These are phyloP conservation scores for Kitagawia praeruptora DNA, from an alignment of 129 eudicot genomes.

Conservation along the genomic window DNA sequence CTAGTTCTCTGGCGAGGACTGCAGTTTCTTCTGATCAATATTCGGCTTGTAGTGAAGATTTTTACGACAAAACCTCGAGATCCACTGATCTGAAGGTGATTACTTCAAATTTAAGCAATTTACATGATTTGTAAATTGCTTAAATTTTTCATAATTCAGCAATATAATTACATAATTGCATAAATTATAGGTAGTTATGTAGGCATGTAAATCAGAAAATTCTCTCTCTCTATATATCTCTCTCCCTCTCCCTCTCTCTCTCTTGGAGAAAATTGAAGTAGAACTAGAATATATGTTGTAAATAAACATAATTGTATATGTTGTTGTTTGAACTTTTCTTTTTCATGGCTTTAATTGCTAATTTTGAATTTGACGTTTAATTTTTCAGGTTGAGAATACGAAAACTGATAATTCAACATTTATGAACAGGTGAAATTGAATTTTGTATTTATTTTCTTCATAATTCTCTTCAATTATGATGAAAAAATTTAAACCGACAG, in stretches of 20 bases:
- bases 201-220: not conserved
- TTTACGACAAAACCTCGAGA: slow-evolving; percentile 8
- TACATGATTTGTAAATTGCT: not conserved
- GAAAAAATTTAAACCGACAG: not conserved
- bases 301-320: not conserved
- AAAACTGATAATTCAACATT: slow-evolving; percentile 34
- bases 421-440: slow-evolving; percentile 47
- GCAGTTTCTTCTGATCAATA: slow-evolving; percentile 21
- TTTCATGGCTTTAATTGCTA: not conserved
- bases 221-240: not conserved
- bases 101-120: not conserved
- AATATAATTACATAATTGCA: not conserved
- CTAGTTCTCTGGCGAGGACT: slow-evolving; percentile 18
- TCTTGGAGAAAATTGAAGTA: too few species aligned
- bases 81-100: slow-evolving; percentile 42
- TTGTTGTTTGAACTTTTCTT: not conserved
- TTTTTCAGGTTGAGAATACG: slow-evolving; percentile 31
- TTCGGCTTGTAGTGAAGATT: slow-evolving; percentile 7
- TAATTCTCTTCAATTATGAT: not conserved
- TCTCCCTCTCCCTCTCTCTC: too few species aligned
- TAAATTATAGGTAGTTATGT: not conserved
- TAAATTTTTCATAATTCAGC: not conserved
- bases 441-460: not conserved
- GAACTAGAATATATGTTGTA: not conserved
- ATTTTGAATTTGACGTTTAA: not conserved